Evolutionary conservation across 164 flowering plant genomes (phyloP).

Genomic region (Akebia trifoliata): DNA sequence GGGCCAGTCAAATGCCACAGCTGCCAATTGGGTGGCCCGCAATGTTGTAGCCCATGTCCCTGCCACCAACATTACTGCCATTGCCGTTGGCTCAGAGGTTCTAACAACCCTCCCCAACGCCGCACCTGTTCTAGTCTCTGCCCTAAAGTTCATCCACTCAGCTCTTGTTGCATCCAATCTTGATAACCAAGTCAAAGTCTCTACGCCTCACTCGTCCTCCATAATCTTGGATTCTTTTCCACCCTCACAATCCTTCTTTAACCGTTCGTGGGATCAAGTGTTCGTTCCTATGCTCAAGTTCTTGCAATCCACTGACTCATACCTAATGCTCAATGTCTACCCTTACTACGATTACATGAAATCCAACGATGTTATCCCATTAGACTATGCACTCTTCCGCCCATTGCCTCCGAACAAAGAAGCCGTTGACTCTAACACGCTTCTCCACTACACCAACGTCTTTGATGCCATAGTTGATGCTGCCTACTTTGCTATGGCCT

Average conservation of each 20-base stretch:
- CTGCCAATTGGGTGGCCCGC: constrained; percentile 83
- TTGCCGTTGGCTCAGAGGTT: constrained; percentile 84
- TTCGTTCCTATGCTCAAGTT: constrained; percentile 70
- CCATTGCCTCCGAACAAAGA: constrained; percentile 80
- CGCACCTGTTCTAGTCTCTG: constrained; percentile 73
- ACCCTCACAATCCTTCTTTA: constrained; percentile 88
- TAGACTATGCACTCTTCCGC: constrained; percentile 81
- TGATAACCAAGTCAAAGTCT: constrained; percentile 60
- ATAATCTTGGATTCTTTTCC: constrained; percentile 83
- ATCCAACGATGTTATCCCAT: constrained; percentile 67
- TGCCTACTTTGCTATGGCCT: constrained; percentile 71
- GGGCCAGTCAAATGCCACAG: constrained; percentile 89
- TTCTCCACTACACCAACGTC: constrained; percentile 78
- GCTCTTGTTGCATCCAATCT: constrained; percentile 80
- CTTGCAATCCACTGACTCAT: constrained; percentile 63
- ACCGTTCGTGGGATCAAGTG: constrained; percentile 63
- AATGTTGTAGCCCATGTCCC: constrained; percentile 69
- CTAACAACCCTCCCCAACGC: constrained; percentile 75
- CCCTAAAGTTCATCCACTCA: constrained; percentile 63
- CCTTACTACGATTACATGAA: constrained; percentile 86
- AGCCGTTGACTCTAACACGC: constrained; percentile 83
- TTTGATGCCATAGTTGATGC: constrained; percentile 91
- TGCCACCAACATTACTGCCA: constrained; percentile 76
- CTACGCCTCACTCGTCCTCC: constrained; percentile 76
- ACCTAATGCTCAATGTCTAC: constrained; percentile 78